Conservation (phyloP, 805 yeast species). For the Nakazawaea molendinolei region DNA sequence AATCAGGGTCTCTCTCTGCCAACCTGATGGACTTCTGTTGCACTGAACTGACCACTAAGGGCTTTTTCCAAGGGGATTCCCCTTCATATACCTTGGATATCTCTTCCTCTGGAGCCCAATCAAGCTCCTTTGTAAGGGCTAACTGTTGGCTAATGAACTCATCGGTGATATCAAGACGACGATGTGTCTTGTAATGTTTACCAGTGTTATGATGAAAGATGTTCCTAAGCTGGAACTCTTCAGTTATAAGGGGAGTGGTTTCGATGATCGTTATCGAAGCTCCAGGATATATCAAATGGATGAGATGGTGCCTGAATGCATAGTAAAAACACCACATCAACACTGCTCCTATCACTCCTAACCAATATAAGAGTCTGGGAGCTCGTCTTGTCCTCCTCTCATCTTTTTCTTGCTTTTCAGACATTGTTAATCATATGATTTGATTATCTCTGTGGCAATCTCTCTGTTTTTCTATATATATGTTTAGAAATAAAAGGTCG, state of each 20-base stretch:
- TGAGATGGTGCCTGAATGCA: neutral
- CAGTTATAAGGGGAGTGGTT: neutral
- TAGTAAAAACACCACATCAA: constrained; percentile 2
- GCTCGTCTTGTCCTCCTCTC: neutral
- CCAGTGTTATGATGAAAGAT: constrained; percentile 58
- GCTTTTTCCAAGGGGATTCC: constrained; percentile 17
- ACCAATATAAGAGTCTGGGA: neutral
- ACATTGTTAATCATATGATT: neutral
- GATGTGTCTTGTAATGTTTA: constrained; percentile 32
- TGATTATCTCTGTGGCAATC: constrained; percentile 3
- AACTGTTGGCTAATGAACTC: constrained; percentile 23
- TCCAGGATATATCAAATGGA: neutral
- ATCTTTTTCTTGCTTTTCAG: constrained; percentile 1
- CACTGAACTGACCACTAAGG: constrained; percentile 15
- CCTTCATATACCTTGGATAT: constrained; percentile 1
- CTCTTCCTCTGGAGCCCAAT: neutral
- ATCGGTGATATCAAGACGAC: constrained; percentile 44
- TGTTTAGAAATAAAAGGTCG: no score
- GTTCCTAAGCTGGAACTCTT: constrained; percentile 39
- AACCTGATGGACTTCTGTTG: constrained; percentile 29
- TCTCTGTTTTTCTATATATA: no score
- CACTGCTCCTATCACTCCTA: neutral
- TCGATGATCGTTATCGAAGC: constrained; percentile 8
- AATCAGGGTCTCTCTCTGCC: constrained; percentile 46
- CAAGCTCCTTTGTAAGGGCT: constrained; percentile 1